Conservation (phyloP, 495 filamentous ascomycete species). For the Talaromyces trachyspermus region DNA sequence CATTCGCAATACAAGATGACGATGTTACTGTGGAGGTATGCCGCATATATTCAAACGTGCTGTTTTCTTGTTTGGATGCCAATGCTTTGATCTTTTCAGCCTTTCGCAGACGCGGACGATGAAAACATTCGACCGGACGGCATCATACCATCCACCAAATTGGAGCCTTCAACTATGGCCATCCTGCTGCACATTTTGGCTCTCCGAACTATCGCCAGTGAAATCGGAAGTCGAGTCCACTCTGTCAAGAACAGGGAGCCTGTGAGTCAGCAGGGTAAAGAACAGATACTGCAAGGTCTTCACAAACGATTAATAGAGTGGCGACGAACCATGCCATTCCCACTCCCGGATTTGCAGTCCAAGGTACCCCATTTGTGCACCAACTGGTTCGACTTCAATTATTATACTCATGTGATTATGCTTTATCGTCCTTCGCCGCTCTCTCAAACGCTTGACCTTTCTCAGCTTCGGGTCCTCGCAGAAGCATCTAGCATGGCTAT, state of each 20-base stretch:
- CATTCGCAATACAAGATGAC: constrained; percentile 33
- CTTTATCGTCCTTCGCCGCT: constrained; percentile 31
- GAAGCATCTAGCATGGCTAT: constrained; percentile 29
- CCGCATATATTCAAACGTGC: neutral
- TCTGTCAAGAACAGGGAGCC: constrained; percentile 10
- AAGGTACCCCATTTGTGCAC: constrained; percentile 30
- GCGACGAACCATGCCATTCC: constrained; percentile 35
- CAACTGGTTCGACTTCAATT: constrained; percentile 37
- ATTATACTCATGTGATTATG: constrained; percentile 31
- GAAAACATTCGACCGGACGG: constrained; percentile 21
- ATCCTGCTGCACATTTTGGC: constrained; percentile 32
- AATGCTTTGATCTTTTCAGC: constrained; percentile 13
- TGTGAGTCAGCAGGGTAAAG: constrained; percentile 14
- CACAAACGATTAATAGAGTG: constrained; percentile 29
- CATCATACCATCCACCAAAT: constrained; percentile 9
- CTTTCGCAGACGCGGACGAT: constrained; percentile 29
- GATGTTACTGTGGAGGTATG: constrained; percentile 30
- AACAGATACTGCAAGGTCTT: constrained; percentile 20
- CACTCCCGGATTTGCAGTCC: constrained; percentile 26
- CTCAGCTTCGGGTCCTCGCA: constrained; percentile 23
- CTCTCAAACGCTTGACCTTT: constrained; percentile 20
- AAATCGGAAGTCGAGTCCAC: constrained; percentile 24
- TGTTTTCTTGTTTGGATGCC: neutral
- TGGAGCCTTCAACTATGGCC: constrained; percentile 28
- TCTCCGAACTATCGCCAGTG: constrained; percentile 28